Conservation (phyloP, 768 basidiomycete species). For the Kwoniella europaea region DNA sequence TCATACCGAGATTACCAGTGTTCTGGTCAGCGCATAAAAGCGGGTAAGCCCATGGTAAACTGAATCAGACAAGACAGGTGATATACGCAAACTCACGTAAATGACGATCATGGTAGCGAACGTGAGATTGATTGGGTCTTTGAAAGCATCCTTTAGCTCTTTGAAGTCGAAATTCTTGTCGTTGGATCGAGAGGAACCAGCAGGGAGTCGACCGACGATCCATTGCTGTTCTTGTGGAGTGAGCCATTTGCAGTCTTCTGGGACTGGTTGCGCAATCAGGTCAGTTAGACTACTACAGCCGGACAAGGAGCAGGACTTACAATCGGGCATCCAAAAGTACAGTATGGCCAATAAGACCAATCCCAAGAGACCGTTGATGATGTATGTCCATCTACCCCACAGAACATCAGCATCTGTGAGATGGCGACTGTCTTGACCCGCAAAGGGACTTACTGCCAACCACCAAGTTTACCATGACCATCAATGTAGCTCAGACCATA, state of each 20-base stretch:
- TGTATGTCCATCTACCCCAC: slow-evolving; percentile 17
- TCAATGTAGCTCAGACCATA: slow-evolving; percentile 39
- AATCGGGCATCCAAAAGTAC: slow-evolving; percentile 26
- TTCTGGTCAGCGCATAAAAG: background rate
- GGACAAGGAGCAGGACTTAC: slow-evolving; percentile 15
- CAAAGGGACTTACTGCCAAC: slow-evolving; percentile 39
- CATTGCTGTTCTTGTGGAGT: slow-evolving; percentile 34
- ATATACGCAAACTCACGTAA: slow-evolving; percentile 31
- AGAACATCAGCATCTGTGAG: slow-evolving; percentile 10
- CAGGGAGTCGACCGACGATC: slow-evolving; percentile 39
- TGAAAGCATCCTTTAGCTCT: slow-evolving; percentile 31
- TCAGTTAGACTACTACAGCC: slow-evolving; percentile 29
- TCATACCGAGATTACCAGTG: slow-evolving; percentile 27
- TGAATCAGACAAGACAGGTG: background rate
- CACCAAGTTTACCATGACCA: slow-evolving; percentile 30
- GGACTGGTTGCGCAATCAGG: slow-evolving; percentile 20
- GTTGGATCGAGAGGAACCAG: slow-evolving; percentile 27
- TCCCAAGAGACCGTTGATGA: slow-evolving; percentile 23
- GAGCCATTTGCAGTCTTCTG: slow-evolving; percentile 37
- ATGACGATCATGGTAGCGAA: slow-evolving; percentile 21
- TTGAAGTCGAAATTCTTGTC: slow-evolving; percentile 36
- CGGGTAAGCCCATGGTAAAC: no score
- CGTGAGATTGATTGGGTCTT: slow-evolving; percentile 2
- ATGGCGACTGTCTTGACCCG: background rate
- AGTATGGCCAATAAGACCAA: slow-evolving; percentile 19